Evolutionary conservation across 768 basidiomycete species (phyloP).

Genomic region (Boletellus emodensis): DNA sequence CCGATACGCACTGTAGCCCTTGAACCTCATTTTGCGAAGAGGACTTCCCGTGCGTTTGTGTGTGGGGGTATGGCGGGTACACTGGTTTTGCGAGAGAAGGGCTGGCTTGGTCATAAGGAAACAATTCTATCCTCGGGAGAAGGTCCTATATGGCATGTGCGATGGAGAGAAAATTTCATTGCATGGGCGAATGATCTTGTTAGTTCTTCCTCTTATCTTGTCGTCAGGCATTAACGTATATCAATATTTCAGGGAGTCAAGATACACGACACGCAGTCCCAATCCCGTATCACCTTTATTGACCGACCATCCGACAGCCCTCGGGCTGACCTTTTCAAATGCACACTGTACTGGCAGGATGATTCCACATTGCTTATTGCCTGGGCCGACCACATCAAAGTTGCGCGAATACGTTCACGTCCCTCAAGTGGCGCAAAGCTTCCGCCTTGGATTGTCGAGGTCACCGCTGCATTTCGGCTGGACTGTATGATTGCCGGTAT

Average conservation of each 20-base stretch:
- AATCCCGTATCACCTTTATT: constrained; percentile 78
- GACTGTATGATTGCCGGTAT: constrained; percentile 96
- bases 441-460: constrained; percentile 72
- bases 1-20: constrained; percentile 88
- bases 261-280: constrained; percentile 80
- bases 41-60: constrained; percentile 72
- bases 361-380: constrained; percentile 85
- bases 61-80: constrained; percentile 90
- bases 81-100: constrained; percentile 86
- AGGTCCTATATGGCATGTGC: constrained; percentile 90
- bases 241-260: constrained; percentile 72
- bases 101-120: constrained; percentile 95
- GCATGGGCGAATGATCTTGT: constrained; percentile 96
- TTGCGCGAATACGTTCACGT: constrained; percentile 72
- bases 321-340: constrained; percentile 92
- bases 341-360: constrained; percentile 88
- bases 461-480: constrained; percentile 86
- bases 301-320: constrained; percentile 81
- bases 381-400: constrained; percentile 93
- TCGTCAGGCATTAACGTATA: background rate
- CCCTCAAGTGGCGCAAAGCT: constrained; percentile 45
- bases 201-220: constrained; percentile 23
- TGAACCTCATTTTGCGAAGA: constrained; percentile 86
- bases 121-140: constrained; percentile 78
- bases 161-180: constrained; percentile 83